Evolutionary conservation across 2,329 filamentous ascomycete species (phyloP).

Genomic region (Clonostachys solani): DNA sequence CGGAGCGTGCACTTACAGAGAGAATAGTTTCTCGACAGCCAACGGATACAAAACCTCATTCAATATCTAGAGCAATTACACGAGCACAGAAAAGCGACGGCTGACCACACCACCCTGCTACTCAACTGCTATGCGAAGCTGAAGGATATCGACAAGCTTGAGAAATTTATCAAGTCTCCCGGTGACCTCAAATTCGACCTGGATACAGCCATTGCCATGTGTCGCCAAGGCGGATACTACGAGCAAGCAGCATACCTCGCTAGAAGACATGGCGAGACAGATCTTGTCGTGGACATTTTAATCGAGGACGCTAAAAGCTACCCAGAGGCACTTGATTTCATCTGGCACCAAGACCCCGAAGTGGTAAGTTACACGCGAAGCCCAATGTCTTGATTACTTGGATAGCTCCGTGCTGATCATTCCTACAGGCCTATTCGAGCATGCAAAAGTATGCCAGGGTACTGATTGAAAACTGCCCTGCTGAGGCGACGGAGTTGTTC

Average conservation of each 20-base stretch:
- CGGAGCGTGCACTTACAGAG: constrained; percentile 15
- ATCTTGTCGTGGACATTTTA: constrained; percentile 90
- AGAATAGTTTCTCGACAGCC: constrained; percentile 81
- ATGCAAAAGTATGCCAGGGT: constrained; percentile 95
- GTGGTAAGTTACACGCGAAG: constrained; percentile 46
- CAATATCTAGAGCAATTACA: constrained; percentile 96
- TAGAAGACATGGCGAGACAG: constrained; percentile 88
- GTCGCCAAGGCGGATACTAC: constrained; percentile 91
- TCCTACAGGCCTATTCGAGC: constrained; percentile 69
- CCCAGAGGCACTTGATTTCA: constrained; percentile 82
- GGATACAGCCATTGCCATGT: constrained; percentile 96
- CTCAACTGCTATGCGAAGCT: constrained; percentile 97
- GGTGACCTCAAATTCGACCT: constrained; percentile 94
- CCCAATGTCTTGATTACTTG: neutral
- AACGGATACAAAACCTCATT: constrained; percentile 95
- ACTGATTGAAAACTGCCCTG: constrained; percentile 79
- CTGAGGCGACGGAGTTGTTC: constrained; percentile 80
- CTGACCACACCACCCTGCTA: constrained; percentile 90
- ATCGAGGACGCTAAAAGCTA: constrained; percentile 95
- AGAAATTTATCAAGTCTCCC: constrained; percentile 94
- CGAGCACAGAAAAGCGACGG: constrained; percentile 86
- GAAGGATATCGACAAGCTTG: constrained; percentile 94
- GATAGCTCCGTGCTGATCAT: constrained; percentile 19
- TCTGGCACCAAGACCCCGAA: constrained; percentile 80
- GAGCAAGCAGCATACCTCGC: constrained; percentile 96